Base-by-base conservation (phyloP, 2,329 filamentous ascomycete species). In the Pochonia chlamydosporia region DNA sequence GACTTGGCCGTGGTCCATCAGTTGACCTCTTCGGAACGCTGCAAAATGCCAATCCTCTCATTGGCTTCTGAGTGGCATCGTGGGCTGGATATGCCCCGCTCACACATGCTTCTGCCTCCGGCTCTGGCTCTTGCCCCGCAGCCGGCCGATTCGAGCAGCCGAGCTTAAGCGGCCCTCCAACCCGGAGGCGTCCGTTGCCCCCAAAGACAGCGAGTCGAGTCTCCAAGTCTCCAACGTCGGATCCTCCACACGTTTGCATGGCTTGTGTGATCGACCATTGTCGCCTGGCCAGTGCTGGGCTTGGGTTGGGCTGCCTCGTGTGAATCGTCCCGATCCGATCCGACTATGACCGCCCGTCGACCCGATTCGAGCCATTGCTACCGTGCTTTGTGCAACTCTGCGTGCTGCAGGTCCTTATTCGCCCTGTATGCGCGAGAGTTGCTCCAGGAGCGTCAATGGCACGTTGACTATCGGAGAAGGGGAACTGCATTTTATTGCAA, bases 111-210 rank as follows among this genome's bases (percentile, higher is more conserved):
- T 35, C 33, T 40, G 16, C 11, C 25, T 24, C 16, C 23, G 23
- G 36, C 42, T 41, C 21, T 30, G 42, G 35, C 31, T 31, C 40
- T 42, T 23, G 31, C 44, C 35, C 28, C 44, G 25, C 44, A 36
- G 16, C 28, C 28, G 25, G 45, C 40, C 35, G 20, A 25, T 31
- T 24, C 42, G 24, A 46, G 50, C 46, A 53, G 49, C 51, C 51
- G 51, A 51, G 40, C 52, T 37, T 50, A 48, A 50, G 49, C 49
- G 49, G 43, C 9, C 10, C 10, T 37, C 30, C 43, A 36, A 20
- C 21, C 42, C 31, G 42, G 31, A 30, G 35, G 28, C 9, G 35
- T 40, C 43, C 31, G 42, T 25, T 43, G 21, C 28, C 14, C 11
- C 37, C 28, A 14, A 31, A 14, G 9, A 8, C 28, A 14, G 8